Evolutionary conservation across 129 eudicot genomes (phyloP), one percentile per base, ranked within the genome.

Genomic region (Saussurea involucrata): DNA sequence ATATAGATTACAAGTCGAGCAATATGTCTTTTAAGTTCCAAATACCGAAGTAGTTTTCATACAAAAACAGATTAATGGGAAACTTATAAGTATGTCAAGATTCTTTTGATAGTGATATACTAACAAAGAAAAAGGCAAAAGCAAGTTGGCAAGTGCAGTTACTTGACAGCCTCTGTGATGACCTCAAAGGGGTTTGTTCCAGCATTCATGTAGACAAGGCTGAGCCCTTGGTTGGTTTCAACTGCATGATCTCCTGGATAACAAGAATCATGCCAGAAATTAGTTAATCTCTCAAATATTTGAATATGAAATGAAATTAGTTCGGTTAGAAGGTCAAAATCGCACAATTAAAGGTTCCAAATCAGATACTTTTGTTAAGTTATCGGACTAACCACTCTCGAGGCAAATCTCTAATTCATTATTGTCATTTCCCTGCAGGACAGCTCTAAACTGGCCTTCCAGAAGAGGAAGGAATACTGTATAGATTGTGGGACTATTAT

Each of bases 151-250:
- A 68, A 33, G 24, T 71, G 57, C 12, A 79, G 97, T 87, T 80
- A 94, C 98, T 94, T 91, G 15, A 94, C 88, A 82, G 97, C 92
- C 74, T 89, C 87, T 57, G 68, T 88, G 81, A 94, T 80, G 78
- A 94, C 98, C 74, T 89, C 96, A 87, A 85, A 94, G 32, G 98
- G 96, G 72, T 94, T 94, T 31, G 88, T 91, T 76, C 98, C 98
- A 66, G 98, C 86, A 81, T 91, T 91, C 90, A 94, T 86, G 84
- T 94, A 94, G 8, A 94, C 96, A 79, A 94, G 96, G 83, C 66
- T 58, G 34, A 83, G 84, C 64, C 98, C 98, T 83, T 87, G 89
- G 72, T 81, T 70, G 32, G 97, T 94, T 82, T 89, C 86, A 70
- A 91, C 92, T 58, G 92, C 90, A 76, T 81, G 81, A 82, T 91